Evolutionary conservation across 306 rosid species (phyloP), one percentile per base, ranked within the genome.

Genomic region (Cajanus cajan): DNA sequence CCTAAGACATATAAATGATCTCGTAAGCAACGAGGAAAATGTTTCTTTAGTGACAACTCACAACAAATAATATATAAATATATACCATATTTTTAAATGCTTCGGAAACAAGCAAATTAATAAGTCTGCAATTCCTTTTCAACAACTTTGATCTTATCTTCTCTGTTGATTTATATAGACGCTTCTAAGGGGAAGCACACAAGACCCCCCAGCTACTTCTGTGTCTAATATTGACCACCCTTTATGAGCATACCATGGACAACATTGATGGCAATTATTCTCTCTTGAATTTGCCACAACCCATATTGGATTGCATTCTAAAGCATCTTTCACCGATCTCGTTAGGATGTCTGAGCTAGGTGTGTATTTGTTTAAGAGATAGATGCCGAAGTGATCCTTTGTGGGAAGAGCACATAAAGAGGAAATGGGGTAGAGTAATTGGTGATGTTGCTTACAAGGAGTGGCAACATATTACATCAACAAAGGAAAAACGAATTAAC

Each of bases 261-360:
- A 83, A 81, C 21, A 85, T 47, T 50, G 59, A 55, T 18, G 55
- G 51, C 6, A 36, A 57, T 13, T 50, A 34, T 15, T 86, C 80
- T 74, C 86, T 90, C 66, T 68, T 92, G 82, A 91, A 87, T 83
- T 82, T 93, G 71, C 96, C 96, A 11, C 87, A 89, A 65, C 66
- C 87, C 79, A 73, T 74, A 31, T 50, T 91, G 74, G 91, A 82
- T 21, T 69, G 67, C 83, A 82, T 93, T 74, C 86, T 93, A 22
- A 82, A 70, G 43, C 83, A 31, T 40, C 98, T 93, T 80, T 86
- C 96, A 0, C 90, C 98, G 19, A 58, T 78, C 78, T 93, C 39
- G 71, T 85, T 34, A 72, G 15, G 6, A 84, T 87, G 88, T 89
- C 88, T 4, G 54, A 74, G n/a, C n/a, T n/a, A n/a, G 11, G 94